Conservation (phyloP, 2,329 filamentous ascomycete genomes). For the Dactylellina sp. region DNA sequence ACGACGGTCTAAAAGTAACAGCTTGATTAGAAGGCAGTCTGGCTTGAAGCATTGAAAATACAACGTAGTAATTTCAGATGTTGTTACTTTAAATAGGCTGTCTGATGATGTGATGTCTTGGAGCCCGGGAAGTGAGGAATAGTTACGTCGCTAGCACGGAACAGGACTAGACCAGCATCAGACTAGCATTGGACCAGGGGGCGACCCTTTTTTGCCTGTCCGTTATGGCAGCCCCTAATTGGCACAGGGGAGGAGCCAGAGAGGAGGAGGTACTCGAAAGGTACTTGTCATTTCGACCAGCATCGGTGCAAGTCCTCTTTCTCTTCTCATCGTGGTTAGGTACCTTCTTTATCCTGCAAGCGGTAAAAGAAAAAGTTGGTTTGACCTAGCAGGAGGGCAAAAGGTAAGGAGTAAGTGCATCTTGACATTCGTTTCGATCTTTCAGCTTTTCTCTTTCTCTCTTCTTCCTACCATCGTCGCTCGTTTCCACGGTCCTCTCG, state of each 20-base stretch:
- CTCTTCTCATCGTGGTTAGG: conserved; percentile 33
- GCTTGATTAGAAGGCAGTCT: neutral
- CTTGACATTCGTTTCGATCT: conserved; percentile 16
- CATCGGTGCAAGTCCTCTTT: conserved; percentile 20
- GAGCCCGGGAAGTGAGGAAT: conserved; percentile 21
- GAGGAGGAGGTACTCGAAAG: neutral
- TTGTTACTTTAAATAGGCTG: conserved; percentile 29
- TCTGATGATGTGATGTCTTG: conserved; percentile 18
- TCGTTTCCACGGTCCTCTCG: conserved; percentile 36
- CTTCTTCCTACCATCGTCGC: conserved; percentile 23
- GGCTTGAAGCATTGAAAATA: neutral
- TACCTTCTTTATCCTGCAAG: conserved; percentile 21
- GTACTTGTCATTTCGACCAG: conserved; percentile 47
- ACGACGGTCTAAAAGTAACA: too few species aligned
- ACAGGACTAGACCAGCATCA: conserved; percentile 5
- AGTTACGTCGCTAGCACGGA: conserved; percentile 37
- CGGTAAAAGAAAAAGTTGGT: conserved; percentile 5
- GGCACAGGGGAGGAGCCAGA: conserved; percentile 5
- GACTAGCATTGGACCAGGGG: neutral
- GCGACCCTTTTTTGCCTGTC: conserved; percentile 1
- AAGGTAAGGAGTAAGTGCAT: conserved; percentile 17
- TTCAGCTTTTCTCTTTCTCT: conserved; percentile 12
- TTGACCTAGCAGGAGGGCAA: conserved; percentile 10
- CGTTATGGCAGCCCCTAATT: conserved; percentile 36
- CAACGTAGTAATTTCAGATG: neutral